A percentile compares a stretch with the other conserved stretches of the same genome.
Conservation (phyloP, 768 basidiomycete species). For the Hypholoma sublateritium region DNA sequence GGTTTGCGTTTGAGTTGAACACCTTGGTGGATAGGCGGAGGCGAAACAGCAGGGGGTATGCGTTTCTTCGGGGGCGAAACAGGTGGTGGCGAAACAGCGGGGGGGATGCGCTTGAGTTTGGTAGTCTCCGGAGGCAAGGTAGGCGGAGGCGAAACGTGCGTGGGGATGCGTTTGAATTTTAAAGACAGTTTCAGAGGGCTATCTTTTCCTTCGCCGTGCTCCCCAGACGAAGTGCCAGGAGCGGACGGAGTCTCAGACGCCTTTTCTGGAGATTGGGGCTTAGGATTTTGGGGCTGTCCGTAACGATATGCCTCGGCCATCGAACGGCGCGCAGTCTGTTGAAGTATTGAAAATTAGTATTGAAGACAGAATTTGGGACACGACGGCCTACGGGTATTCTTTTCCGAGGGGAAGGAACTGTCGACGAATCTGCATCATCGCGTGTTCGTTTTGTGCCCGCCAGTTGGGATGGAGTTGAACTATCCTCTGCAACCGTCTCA, state of each 20-base stretch:
- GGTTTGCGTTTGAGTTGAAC: no score
- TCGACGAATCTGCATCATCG: not conserved
- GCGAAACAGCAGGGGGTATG: no score
- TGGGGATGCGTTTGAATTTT: not conserved
- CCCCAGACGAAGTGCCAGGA: not conserved
- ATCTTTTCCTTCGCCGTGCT: not conserved
- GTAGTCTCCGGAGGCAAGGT: no score
- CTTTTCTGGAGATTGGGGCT: not conserved
- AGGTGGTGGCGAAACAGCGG: no score
- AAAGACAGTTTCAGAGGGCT: not conserved
- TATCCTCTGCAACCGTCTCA: not conserved
- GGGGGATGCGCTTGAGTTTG: no score
- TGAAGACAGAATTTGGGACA: not conserved
- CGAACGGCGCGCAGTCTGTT: not conserved
- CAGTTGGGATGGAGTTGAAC: not conserved
- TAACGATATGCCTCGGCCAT: not conserved
- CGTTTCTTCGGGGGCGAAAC: no score
- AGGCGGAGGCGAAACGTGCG: no score
- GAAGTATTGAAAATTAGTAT: not conserved
- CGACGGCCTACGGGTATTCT: not conserved
- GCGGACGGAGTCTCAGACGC: not conserved
- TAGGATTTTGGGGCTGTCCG: not conserved
- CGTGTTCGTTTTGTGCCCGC: not conserved
- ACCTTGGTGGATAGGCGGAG: no score
- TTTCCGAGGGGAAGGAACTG: not conserved